Conservation (phyloP, 148 eudicot genomes). For the Vaccinium macrocarpon region DNA sequence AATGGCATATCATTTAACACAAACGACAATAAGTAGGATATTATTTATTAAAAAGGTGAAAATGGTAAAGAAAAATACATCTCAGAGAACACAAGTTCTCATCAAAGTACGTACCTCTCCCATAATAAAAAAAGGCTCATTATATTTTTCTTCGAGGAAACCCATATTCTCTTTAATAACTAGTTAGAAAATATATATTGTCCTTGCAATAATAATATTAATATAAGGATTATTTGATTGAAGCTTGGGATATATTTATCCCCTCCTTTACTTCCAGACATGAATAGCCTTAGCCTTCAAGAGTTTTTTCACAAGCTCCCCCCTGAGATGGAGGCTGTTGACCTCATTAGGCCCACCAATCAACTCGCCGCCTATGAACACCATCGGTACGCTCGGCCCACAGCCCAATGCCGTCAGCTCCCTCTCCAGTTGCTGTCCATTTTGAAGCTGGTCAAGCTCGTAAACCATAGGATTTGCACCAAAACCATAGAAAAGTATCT, state of each 20-base stretch:
- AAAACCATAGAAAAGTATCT: conserved; percentile 53
- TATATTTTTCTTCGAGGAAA: neutral
- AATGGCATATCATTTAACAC: neutral
- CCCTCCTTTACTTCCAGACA: neutral
- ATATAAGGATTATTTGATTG: neutral
- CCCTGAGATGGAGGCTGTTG: conserved; percentile 64
- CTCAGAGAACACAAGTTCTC: neutral
- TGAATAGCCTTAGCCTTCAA: conserved; percentile 59
- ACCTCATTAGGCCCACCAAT: conserved; percentile 79
- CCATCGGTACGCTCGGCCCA: conserved; percentile 55
- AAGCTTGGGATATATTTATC: neutral
- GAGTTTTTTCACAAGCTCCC: conserved; percentile 53
- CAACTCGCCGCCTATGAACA: conserved; percentile 57
- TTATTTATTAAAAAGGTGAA: neutral
- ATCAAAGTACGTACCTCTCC: conserved; percentile 12
- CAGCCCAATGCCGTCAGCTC: conserved; percentile 40
- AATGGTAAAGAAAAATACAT: neutral
- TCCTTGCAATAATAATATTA: neutral
- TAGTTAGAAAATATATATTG: neutral
- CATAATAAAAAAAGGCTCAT: conserved; percentile 4
- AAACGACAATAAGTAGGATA: neutral
- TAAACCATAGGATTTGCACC: conserved; percentile 62
- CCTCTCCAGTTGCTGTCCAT: conserved; percentile 60
- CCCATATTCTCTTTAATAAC: neutral
- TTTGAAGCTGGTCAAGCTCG: conserved; percentile 63